Evolutionary conservation across 2,329 filamentous ascomycete genomes (phyloP).

Genomic region (Annulohypoxylon truncatum): DNA sequence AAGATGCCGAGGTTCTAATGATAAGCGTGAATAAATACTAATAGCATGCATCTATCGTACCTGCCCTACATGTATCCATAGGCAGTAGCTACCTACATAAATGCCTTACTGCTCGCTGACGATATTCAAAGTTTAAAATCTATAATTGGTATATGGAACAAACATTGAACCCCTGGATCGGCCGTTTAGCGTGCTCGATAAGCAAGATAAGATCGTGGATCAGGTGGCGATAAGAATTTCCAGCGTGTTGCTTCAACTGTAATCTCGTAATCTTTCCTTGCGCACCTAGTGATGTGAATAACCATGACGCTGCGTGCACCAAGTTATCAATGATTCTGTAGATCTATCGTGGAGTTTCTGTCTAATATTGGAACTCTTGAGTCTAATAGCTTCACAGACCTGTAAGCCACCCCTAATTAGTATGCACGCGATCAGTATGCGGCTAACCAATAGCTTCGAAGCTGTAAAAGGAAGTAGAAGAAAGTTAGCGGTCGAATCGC

Average conservation of each 20-base stretch:
- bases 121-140: not conserved
- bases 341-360: conserved; percentile 9
- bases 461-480: conserved; percentile 5
- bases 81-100: not conserved
- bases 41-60: not conserved
- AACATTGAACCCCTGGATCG: conserved; percentile 37
- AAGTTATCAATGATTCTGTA: conserved; percentile 20
- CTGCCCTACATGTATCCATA: not conserved
- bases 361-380: not conserved
- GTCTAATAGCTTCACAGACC: conserved; percentile 10
- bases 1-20: conserved; percentile 37
- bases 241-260: conserved; percentile 39
- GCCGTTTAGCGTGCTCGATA: conserved; percentile 44
- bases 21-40: not conserved
- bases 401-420: conserved; percentile 12
- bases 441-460: conserved; percentile 18
- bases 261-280: conserved; percentile 27
- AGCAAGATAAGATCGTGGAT: conserved; percentile 41
- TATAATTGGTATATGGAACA: not conserved
- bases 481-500: conserved; percentile 14
- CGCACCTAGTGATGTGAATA: not conserved
- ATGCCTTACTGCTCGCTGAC: conserved; percentile 6
- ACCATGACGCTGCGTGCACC: conserved; percentile 25
- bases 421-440: not conserved
- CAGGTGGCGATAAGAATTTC: conserved; percentile 47